Percentiles rank a stretch among this genome's conserved stretches.
Conservation (phyloP, 140 eudicot species). For the Bidens hawaiensis region DNA sequence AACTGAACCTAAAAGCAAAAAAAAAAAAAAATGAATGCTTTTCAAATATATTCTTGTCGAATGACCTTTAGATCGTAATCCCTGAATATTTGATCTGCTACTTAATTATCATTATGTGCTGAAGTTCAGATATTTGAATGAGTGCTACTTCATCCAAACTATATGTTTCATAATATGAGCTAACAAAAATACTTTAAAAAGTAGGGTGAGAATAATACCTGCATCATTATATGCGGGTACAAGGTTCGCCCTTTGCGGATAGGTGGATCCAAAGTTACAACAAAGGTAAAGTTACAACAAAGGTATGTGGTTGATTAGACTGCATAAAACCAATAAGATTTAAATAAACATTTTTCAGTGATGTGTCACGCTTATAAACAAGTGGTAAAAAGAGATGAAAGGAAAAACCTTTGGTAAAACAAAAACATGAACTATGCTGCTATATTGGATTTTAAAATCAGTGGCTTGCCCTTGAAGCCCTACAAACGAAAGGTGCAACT, state of each 20-base stretch:
- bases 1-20: too few species aligned
- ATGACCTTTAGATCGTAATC: too few species aligned
- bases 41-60: too few species aligned
- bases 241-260: slow-evolving; percentile 95
- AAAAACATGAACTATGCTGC: slow-evolving; percentile 92
- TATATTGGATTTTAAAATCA: slow-evolving; percentile 95
- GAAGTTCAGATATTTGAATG: too few species aligned
- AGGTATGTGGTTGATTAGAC: slow-evolving; percentile 95
- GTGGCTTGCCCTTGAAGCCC: slow-evolving; percentile 97
- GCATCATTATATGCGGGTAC: slow-evolving; percentile 96
- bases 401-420: slow-evolving; percentile 76
- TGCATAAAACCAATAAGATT: slow-evolving; percentile 31
- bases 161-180: too few species aligned
- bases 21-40: too few species aligned
- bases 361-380: neutral
- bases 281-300: too few species aligned
- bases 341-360: neutral
- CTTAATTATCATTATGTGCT: too few species aligned
- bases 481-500: slow-evolving; percentile 85
- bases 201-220: slow-evolving; percentile 42
- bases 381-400: neutral
- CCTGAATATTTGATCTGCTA: too few species aligned
- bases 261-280: slow-evolving; percentile 93
- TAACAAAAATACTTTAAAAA: neutral
- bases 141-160: too few species aligned